Evolutionary conservation across 495 filamentous ascomycete species (phyloP), one percentile per base, ranked within the genome.

Genomic region (Neurospora sp.): DNA sequence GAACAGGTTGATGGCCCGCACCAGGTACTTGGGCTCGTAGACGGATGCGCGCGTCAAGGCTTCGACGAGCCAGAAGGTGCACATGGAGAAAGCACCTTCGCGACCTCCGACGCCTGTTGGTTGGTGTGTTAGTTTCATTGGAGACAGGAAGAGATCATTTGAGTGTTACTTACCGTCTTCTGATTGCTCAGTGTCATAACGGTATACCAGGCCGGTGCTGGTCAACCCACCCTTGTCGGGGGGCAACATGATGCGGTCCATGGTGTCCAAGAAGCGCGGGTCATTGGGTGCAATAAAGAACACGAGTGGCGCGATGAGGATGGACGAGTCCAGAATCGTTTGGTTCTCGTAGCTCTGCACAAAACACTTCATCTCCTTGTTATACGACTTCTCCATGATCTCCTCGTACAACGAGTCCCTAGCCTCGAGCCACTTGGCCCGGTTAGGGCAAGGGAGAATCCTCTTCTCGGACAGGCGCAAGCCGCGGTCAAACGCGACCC

Each of bases 51-150:
- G 85, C 35, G 90, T 91, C 82, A 93, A 84, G n/a, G 91, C 90
- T 78, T 93, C 91, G 4, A 92, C 89, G 5, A 92, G 86, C 91
- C 91, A 93, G 80, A 92, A 93, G 1, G 91, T 93, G 74, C 91
- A 91, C 91, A 93, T 93, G 78, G 87, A 87, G 77, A 93, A 93
- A 23, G 90, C 90, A n/a, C 91, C 91, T 80, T 93, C 91, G 39
- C 87, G 84, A 27, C 91, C 91, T 42, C 90, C 89, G 5, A 93
- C 88, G n/a, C 91, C 91, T 92, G 75, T 74, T 54, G 60, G 60
- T 16, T 31, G n/a, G 27, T 60, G 49, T 66, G 41, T 35, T 35
- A 35, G 35, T 35, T 35, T 35, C 35, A 35, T 35, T 4, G 35
- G 35, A 35, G 35, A 35, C 35, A 35, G 35, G 35, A 35, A 35